Conservation (phyloP, 2,329 filamentous ascomycete genomes). For the Bipolaris bicolor region DNA sequence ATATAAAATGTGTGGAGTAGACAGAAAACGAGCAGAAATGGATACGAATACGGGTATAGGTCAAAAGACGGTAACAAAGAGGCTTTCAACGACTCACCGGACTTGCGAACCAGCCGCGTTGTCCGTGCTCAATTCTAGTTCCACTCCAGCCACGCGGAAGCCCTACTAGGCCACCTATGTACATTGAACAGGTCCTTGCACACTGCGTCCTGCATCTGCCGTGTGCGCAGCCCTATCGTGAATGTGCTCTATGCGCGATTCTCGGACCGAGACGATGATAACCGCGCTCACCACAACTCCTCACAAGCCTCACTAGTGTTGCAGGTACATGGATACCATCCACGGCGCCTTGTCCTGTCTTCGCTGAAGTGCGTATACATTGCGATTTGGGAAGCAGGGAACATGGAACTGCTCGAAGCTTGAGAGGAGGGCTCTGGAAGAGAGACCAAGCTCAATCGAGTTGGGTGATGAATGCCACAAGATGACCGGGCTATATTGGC, state of each 20-base stretch:
- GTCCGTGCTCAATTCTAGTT: background rate
- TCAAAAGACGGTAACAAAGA: background rate
- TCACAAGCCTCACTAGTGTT: background rate
- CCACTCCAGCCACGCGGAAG: background rate
- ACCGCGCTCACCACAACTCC: background rate
- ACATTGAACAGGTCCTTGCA: background rate
- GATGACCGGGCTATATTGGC: background rate
- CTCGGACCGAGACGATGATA: background rate
- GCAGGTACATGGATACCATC: background rate
- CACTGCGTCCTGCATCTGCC: slow-evolving; percentile 2
- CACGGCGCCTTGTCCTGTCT: background rate
- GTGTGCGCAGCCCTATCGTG: background rate
- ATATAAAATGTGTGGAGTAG: background rate
- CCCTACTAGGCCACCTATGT: background rate
- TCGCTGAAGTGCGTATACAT: background rate
- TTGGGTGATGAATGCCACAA: background rate
- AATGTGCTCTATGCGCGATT: background rate
- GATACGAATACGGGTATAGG: background rate
- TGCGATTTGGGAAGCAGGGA: background rate
- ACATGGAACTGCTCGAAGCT: background rate
- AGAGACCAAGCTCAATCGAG: background rate
- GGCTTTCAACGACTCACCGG: background rate
- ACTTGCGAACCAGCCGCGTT: background rate
- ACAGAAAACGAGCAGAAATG: background rate
- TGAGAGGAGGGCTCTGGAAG: background rate